These are phyloP conservation scores for Psidium guajava DNA, from an alignment of 345 rosid genomes.

Conservation along the genomic window DNA sequence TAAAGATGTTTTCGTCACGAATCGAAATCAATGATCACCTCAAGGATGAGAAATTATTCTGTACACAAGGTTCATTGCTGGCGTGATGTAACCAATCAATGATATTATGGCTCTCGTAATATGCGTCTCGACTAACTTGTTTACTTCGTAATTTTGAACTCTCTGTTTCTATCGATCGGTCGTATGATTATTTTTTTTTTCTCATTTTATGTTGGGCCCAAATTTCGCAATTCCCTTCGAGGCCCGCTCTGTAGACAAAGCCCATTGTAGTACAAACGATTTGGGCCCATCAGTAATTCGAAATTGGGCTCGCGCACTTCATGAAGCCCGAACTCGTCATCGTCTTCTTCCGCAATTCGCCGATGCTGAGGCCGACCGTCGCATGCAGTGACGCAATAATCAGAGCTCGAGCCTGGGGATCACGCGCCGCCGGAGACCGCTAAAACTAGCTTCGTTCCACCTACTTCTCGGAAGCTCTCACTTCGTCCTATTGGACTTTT, in stretches of 20 bases:
- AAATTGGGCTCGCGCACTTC: background rate
- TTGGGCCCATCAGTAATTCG: background rate
- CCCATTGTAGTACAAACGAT: background rate
- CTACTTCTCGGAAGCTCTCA: background rate
- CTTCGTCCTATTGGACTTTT: background rate
- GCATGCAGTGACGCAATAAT: background rate
- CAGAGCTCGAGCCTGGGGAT: background rate
- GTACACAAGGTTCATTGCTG: background rate
- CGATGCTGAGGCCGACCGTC: background rate
- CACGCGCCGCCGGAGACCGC: background rate
- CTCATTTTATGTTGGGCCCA: background rate
- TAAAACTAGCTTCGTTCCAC: background rate
- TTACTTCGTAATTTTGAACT: background rate
- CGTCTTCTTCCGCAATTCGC: background rate
- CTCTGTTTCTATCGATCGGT: background rate
- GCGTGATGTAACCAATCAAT: background rate
- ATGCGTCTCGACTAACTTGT: background rate
- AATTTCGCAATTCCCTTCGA: background rate
- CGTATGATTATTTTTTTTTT: background rate
- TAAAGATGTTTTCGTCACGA: background rate
- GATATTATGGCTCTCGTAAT: background rate
- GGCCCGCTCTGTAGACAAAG: background rate
- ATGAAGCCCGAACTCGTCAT: background rate
- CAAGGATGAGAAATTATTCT: background rate
- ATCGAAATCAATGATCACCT: background rate